Evolutionary conservation across 257 asterid species (phyloP), one percentile per base, ranked within the genome.

Genomic region (Craterostigma plantagineum): DNA sequence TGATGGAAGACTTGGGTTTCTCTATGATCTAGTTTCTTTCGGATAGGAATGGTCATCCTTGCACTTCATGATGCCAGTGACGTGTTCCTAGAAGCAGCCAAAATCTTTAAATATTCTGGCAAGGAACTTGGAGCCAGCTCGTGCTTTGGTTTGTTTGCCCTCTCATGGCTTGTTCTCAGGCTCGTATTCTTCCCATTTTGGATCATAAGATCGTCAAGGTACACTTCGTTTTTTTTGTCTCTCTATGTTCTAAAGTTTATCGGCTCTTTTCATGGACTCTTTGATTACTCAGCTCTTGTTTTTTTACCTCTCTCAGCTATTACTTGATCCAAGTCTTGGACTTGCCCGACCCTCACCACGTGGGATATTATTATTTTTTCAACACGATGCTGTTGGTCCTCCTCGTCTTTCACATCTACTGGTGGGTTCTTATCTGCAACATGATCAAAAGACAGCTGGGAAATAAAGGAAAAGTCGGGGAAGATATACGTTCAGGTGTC

Each of bases 1-100:
- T 23, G 30, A 23, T 6, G 30, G 30, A 23, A 2, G 2, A 23
- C 30, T 23, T 6, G 30, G 30, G 30, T 23, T 23, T 23, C 6
- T 23, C 27, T 10, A 1, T 16, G 33, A 15, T 18, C 48, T 47
- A 90, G 99, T 60, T 90, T 90, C 70, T 90, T 83, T 37, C 86
- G 83, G 43, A 61, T 71, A 56, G 99, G 99, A 53, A 45, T 68
- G 11, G 72, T 83, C 51, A 51, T 79, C 56, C 79, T 90, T 47
- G 95, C 91, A 34, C 65, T 90, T 56, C 99, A 86, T 61, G 94
- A 86, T 65, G 97, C 81, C 45, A 86, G 97, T 55, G 97, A 87
- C 52, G 69, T 87, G 51, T 81, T 87, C 61, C 69, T 87, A 13
- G 97, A 90, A 73, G 92, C 73, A 57, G 99, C 94, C 45, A 90